A percentile compares a stretch with the other conserved stretches of the same genome.
These are phyloP conservation scores for Aquilaria agallochum DNA, from an alignment of 441 rosid species.

Conservation along the genomic window DNA sequence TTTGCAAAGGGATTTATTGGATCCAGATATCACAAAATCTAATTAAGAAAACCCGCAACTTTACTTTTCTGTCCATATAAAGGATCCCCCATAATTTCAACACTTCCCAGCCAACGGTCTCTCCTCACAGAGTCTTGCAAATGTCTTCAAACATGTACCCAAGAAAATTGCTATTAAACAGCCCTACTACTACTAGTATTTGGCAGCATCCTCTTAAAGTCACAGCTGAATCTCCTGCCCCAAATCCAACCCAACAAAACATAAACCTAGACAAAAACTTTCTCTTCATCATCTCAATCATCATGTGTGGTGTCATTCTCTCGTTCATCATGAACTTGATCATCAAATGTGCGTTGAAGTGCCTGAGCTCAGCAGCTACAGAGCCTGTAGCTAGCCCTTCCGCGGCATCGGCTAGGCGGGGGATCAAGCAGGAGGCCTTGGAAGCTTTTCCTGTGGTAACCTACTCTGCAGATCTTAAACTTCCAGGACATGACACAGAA, in stretches of 20 bases:
- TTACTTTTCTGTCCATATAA: too few species aligned
- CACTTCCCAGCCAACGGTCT: too few species aligned
- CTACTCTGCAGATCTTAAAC: slow-evolving; percentile 40
- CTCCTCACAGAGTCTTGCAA: too few species aligned
- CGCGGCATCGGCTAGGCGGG: slow-evolving; percentile 26
- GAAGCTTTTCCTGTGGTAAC: slow-evolving; percentile 43
- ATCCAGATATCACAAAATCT: too few species aligned
- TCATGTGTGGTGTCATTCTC: slow-evolving; percentile 46
- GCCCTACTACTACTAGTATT: too few species aligned
- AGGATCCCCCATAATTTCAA: too few species aligned
- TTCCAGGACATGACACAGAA: slow-evolving; percentile 35
- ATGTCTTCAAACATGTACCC: not conserved
- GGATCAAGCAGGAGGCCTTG: slow-evolving; percentile 45
- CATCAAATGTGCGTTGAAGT: slow-evolving; percentile 35
- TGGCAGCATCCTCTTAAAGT: not conserved
- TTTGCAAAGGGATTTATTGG: too few species aligned
- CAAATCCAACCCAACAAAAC: slow-evolving; percentile 11
- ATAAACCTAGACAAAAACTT: slow-evolving; percentile 37
- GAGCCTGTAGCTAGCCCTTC: slow-evolving; percentile 19
- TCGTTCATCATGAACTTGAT: slow-evolving; percentile 41
- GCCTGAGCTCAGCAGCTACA: slow-evolving; percentile 21
- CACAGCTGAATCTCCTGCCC: slow-evolving; percentile 14
- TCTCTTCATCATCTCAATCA: slow-evolving; percentile 40
- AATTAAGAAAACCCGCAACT: too few species aligned
- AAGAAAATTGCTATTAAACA: slow-evolving; percentile 17